Evolutionary conservation across 768 basidiomycete species (phyloP), one percentile per base, ranked within the genome.

Genomic region (Naganishia friedmannii): DNA sequence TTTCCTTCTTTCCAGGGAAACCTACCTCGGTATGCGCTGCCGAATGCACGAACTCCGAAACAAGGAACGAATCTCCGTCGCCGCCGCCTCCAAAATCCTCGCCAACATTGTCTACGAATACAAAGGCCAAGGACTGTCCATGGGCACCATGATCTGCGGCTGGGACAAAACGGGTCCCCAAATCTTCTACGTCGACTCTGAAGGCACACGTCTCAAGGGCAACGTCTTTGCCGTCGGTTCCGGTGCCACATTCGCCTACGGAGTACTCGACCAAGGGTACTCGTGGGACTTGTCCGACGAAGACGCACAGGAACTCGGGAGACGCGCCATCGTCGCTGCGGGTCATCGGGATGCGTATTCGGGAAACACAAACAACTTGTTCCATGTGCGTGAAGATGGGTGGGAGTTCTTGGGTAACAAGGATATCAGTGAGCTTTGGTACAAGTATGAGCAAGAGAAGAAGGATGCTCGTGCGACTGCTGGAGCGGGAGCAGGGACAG

Each of bases 71-170:
- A 99, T 99, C 78, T 95, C 93, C 4, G 96, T 99, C 26, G 96
- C 96, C n/a, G 96, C 96, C 45, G 96, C 96, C 12, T 92, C 90
- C 83, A 99, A 99, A 80, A 96, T 93, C 81, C 86, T 99, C 65
- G 91, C 91, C 82, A 98, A 99, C 79, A 88, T 98, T 60, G 93
- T 98, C 13, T 99, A 98, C 81, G 86, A 89, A 68, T 99, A 98
- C 85, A 99, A 98, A 82, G 96, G 95, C 26, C 98, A 95, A 95
- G 96, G 96, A 6, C 82, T 99, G 73, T 94, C 92, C 81, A 99
- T 99, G 95, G 96, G 96, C 60, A 99, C 96, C 0, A 99, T 98
- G 96, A 94, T 99, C 68, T 97, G 94, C 77, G 96, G 96, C 31
- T 98, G 94, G 93, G 96, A 99, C 83, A 98, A 98, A 84, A 97